These are phyloP conservation scores for Teunomyces panamensis DNA, from an alignment of 805 yeast genomes.

Conservation along the genomic window DNA sequence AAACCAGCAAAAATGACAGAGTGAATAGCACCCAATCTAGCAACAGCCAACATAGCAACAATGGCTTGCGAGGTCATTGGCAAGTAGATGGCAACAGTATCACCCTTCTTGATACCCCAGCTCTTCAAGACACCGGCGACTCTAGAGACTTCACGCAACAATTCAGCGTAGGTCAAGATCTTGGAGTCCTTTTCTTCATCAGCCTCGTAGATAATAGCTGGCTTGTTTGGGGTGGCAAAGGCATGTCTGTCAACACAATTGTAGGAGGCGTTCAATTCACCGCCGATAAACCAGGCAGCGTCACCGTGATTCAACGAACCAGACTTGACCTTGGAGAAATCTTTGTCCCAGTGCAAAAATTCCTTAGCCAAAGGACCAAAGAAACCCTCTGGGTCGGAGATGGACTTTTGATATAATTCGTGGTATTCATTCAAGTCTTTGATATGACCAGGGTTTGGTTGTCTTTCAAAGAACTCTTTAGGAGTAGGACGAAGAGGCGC, in stretches of 20 bases:
- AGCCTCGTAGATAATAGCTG: conserved; percentile 77
- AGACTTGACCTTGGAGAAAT: conserved; percentile 59
- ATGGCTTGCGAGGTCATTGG: conserved; percentile 86
- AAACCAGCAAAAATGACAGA: conserved; percentile 87
- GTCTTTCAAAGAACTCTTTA: conserved; percentile 51
- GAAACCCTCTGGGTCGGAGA: conserved; percentile 74
- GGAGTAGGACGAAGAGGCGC: conserved; percentile 52
- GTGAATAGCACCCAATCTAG: conserved; percentile 80
- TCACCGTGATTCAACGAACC: conserved; percentile 60
- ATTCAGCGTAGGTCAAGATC: conserved; percentile 65
- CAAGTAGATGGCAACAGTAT: conserved; percentile 80
- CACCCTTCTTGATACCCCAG: conserved; percentile 76
- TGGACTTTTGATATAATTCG: conserved; percentile 66
- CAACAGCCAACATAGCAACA: conserved; percentile 71
- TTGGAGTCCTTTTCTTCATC: conserved; percentile 69
- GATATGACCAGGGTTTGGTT: conserved; percentile 61
- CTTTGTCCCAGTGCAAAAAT: conserved; percentile 75
- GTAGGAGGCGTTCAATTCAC: conserved; percentile 75
- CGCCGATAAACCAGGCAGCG: conserved; percentile 75
- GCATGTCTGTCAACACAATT: conserved; percentile 86
- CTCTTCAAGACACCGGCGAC: conserved; percentile 65
- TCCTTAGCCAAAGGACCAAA: conserved; percentile 76
- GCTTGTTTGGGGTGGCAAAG: conserved; percentile 61
- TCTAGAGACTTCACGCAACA: conserved; percentile 65
- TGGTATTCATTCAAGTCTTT: conserved; percentile 65